These are phyloP conservation scores for Blepharisma japonicum DNA, from an alignment of 73 alveolate species.

Conservation along the genomic window DNA sequence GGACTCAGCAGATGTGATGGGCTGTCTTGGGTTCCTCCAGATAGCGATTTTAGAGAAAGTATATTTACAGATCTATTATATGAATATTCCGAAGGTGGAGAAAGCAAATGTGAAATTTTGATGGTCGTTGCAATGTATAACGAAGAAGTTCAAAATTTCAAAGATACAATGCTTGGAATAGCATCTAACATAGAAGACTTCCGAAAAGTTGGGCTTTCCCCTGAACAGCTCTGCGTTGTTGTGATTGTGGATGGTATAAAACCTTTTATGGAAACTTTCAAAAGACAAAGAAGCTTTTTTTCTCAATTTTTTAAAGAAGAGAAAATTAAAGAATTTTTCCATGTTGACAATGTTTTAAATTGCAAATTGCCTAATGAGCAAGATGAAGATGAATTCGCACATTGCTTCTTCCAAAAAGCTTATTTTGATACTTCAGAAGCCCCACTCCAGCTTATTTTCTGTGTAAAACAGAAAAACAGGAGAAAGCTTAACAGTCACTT, in stretches of 20 bases:
- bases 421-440: background rate
- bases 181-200: constrained; percentile 23
- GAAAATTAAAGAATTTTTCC: background rate
- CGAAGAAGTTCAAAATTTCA: constrained; percentile 33
- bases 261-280: constrained; percentile 13
- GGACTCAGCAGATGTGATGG: no score
- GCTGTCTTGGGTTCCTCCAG: no score
- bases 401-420: background rate
- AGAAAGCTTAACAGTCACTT: constrained; percentile 27
- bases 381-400: constrained; percentile 20
- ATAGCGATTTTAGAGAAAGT: no score
- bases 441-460: background rate
- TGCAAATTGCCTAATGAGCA: background rate
- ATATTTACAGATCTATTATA: no score
- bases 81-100: no score
- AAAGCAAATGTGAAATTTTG: background rate
- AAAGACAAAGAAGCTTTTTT: constrained; percentile 5
- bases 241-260: constrained; percentile 14
- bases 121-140: constrained; percentile 52
- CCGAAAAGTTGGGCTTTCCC: background rate
- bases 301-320: constrained; percentile 25
- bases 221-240: background rate
- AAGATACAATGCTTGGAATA: constrained; percentile 36
- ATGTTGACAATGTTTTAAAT: background rate
- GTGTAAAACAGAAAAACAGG: constrained; percentile 18